A percentile compares a stretch with the other conserved stretches of the same genome.
phyloP scores from a whole-genome alignment of 768 basidiomycete species.

The Phlebiopsis gigantea region DNA sequence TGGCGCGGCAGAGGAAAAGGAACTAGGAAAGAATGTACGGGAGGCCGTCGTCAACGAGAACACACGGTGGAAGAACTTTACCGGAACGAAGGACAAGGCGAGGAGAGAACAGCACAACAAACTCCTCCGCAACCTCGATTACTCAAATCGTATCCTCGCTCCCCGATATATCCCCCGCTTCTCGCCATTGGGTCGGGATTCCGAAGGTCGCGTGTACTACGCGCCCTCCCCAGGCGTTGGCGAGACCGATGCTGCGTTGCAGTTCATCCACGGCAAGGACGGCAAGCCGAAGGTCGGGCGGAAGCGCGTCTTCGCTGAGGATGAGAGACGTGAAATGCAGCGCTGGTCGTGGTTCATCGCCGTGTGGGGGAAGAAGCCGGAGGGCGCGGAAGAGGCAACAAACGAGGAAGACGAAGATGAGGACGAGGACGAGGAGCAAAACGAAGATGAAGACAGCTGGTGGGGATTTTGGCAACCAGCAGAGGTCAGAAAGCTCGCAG shows the following conservation, averaged over 20 bases:
- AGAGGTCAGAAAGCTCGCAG: slow-evolving; percentile 59
- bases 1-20: slow-evolving; percentile 51
- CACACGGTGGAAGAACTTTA: slow-evolving; percentile 43
- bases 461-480: slow-evolving; percentile 68
- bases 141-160: slow-evolving; percentile 44
- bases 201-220: slow-evolving; percentile 65
- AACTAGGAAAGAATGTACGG: slow-evolving; percentile 42
- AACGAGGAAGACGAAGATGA: slow-evolving; percentile 20
- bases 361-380: slow-evolving; percentile 61
- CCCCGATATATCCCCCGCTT: slow-evolving; percentile 49
- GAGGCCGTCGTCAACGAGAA: slow-evolving; percentile 53
- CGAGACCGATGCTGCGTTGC: slow-evolving; percentile 47
- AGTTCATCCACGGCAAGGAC: slow-evolving; percentile 26
- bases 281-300: slow-evolving; percentile 36
- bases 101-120: slow-evolving; percentile 45
- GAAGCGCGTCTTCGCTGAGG: slow-evolving; percentile 34
- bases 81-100: slow-evolving; percentile 34
- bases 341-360: slow-evolving; percentile 78
- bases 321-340: slow-evolving; percentile 46
- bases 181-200: slow-evolving; percentile 59
- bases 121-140: slow-evolving; percentile 45
- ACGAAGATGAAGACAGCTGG: slow-evolving; percentile 50
- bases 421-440: slow-evolving; percentile 21
- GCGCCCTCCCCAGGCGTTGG: slow-evolving; percentile 52
- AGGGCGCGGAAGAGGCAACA: slow-evolving; percentile 21